A percentile compares a stretch with the other conserved stretches of the same genome.
These are phyloP conservation scores for Tulasnella sp. DNA, from an alignment of 768 basidiomycete genomes.

Conservation along the genomic window DNA sequence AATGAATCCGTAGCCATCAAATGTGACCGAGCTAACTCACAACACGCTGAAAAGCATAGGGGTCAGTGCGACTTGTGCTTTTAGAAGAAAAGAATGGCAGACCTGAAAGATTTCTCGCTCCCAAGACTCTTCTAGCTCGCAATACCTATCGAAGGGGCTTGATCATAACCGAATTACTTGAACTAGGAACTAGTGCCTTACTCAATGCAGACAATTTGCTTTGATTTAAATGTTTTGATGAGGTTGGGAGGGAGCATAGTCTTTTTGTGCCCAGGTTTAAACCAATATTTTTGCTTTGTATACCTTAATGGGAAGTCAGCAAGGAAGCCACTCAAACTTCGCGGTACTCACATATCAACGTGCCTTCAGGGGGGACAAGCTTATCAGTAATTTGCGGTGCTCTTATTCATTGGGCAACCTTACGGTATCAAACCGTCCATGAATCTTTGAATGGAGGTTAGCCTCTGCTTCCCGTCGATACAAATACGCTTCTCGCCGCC, in stretches of 20 bases:
- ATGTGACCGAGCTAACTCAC: slow-evolving; percentile 21
- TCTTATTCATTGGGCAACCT: slow-evolving; percentile 25
- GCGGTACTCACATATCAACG: slow-evolving; percentile 32
- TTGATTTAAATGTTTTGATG: slow-evolving; percentile 49
- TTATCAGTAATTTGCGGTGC: neutral
- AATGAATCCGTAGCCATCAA: slow-evolving; percentile 25
- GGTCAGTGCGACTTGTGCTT: slow-evolving; percentile 33
- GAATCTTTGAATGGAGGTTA: slow-evolving; percentile 50
- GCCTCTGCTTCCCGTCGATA: slow-evolving; percentile 63
- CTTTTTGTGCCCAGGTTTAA: slow-evolving; percentile 26
- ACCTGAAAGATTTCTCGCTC: slow-evolving; percentile 68
- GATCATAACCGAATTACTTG: neutral
- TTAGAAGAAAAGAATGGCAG: slow-evolving; percentile 15
- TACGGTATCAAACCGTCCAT: slow-evolving; percentile 27
- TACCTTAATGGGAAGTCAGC: slow-evolving; percentile 18
- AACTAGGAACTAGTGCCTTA: neutral
- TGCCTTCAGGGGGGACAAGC: slow-evolving; percentile 33
- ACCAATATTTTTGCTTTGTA: slow-evolving; percentile 46
- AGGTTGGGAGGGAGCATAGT: slow-evolving; percentile 43
- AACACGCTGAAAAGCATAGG: neutral
- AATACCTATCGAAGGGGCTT: slow-evolving; percentile 29
- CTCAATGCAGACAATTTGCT: slow-evolving; percentile 73
- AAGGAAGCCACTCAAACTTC: neutral
- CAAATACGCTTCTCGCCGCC: slow-evolving; percentile 32
- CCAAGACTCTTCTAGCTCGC: slow-evolving; percentile 40